Evolutionary conservation across 1,139 yeast genomes (phyloP).

Genomic region (Yamadazyma aaseri): DNA sequence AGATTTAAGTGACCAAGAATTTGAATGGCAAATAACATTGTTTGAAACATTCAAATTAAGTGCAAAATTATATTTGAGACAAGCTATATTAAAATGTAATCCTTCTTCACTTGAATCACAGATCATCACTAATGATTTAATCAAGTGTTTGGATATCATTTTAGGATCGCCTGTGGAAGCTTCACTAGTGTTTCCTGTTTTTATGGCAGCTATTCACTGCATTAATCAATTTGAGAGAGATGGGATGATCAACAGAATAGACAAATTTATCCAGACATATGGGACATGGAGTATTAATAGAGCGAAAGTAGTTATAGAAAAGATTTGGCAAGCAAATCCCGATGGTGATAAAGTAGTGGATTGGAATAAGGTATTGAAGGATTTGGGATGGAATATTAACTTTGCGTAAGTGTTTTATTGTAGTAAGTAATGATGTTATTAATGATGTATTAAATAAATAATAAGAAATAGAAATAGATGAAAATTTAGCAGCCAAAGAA

Average conservation of each 20-base stretch:
- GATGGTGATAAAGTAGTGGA: slow-evolving; percentile 45
- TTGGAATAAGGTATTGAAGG: slow-evolving; percentile 67
- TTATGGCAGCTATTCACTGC: slow-evolving; percentile 73
- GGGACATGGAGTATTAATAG: slow-evolving; percentile 67
- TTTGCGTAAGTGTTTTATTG: slow-evolving; percentile 53
- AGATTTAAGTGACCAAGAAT: slow-evolving; percentile 49
- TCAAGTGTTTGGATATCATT: slow-evolving; percentile 58
- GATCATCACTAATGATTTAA: slow-evolving; percentile 52
- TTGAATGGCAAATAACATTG: slow-evolving; percentile 65
- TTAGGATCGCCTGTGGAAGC: slow-evolving; percentile 70
- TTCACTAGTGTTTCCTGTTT: slow-evolving; percentile 70
- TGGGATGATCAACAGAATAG: slow-evolving; percentile 52
- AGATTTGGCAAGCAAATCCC: slow-evolving; percentile 43
- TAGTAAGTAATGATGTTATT: too few relatives aligned
- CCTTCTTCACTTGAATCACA: slow-evolving; percentile 68
- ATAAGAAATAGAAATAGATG: too few relatives aligned
- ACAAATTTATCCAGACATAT: slow-evolving; percentile 56
- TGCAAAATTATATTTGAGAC: slow-evolving; percentile 66
- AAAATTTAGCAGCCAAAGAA: neutral
- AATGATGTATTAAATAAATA: too few relatives aligned
- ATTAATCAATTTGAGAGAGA: slow-evolving; percentile 49
- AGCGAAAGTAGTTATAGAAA: slow-evolving; percentile 57
- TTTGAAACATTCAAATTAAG: slow-evolving; percentile 74
- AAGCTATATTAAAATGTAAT: slow-evolving; percentile 57
- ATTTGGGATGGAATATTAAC: slow-evolving; percentile 74